Evolutionary conservation across 306 rosid genomes (phyloP).

Genomic region (Citrullus amarus): DNA sequence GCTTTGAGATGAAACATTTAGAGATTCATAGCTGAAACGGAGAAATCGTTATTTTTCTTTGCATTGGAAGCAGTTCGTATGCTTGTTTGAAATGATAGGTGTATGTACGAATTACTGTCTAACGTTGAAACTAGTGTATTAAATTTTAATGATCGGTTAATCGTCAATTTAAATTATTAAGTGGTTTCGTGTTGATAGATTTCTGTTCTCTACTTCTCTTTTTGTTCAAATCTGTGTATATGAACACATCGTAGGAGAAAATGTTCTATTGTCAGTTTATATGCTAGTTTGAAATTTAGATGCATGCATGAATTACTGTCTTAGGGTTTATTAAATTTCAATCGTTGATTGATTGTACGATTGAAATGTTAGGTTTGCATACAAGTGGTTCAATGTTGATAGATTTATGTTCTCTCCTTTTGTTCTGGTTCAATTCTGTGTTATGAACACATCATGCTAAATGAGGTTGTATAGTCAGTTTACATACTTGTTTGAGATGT

Average conservation of each 20-base stretch:
- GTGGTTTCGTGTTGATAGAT: not conserved
- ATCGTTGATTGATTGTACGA: not conserved
- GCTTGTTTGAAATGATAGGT: not conserved
- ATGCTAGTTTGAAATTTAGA: not conserved
- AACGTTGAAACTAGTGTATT: not conserved
- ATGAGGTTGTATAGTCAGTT: not conserved
- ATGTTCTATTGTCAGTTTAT: not conserved
- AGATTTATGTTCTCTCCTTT: not conserved
- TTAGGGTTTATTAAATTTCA: not conserved
- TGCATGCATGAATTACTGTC: not conserved
- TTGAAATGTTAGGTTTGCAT: not conserved
- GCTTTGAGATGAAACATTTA: not conserved
- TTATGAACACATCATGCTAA: not conserved
- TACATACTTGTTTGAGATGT: not conserved
- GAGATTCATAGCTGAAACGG: not conserved
- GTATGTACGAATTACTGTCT: not conserved
- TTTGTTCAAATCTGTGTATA: not conserved
- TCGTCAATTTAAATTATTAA: not conserved
- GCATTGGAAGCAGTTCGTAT: not conserved
- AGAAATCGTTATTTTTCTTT: not conserved
- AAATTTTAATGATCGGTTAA: not conserved
- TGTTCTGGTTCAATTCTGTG: not conserved
- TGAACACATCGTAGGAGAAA: not conserved
- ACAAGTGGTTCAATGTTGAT: not conserved
- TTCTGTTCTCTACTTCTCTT: not conserved